These are phyloP conservation scores for Piromyces finnis DNA, from an alignment of 192 early-diverging fungal genomes.

Conservation along the genomic window DNA sequence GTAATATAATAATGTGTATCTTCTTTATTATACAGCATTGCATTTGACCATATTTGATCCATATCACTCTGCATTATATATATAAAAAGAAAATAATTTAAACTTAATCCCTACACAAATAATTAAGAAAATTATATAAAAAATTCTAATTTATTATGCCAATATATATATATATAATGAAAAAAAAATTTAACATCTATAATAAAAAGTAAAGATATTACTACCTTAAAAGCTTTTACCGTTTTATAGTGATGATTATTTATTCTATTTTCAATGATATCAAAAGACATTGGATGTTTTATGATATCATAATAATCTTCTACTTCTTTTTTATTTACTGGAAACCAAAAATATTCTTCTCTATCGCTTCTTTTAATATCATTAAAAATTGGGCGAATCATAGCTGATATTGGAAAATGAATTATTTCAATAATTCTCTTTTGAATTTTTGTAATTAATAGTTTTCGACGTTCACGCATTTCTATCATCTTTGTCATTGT, in stretches of 20 bases:
- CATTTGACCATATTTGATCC: constrained; percentile 49
- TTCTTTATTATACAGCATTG: constrained; percentile 51
- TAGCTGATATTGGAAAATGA: not conserved
- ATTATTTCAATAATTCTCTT: constrained; percentile 22
- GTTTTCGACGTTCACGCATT: not conserved
- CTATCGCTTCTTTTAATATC: constrained; percentile 20
- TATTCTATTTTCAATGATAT: constrained; percentile 38
- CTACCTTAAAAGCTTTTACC: constrained; percentile 38
- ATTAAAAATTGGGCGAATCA: not conserved
- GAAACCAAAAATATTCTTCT: constrained; percentile 42
- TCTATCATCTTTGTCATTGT: not conserved
- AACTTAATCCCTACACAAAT: no score
- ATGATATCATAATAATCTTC: constrained; percentile 64
- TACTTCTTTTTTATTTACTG: constrained; percentile 43
- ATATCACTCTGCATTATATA: constrained; percentile 33
- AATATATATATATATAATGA: no score
- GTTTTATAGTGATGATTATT: constrained; percentile 26
- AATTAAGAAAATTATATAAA: no score
- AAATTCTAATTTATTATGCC: no score
- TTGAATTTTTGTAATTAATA: constrained; percentile 24
- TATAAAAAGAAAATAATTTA: no score
- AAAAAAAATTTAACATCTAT: no score
- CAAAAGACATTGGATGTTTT: constrained; percentile 59
- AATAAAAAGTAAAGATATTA: not conserved
- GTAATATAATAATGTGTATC: constrained; percentile 52